phyloP scores from a whole-genome alignment of 1,139 yeast genomes.

The Kodamaea sp. region DNA sequence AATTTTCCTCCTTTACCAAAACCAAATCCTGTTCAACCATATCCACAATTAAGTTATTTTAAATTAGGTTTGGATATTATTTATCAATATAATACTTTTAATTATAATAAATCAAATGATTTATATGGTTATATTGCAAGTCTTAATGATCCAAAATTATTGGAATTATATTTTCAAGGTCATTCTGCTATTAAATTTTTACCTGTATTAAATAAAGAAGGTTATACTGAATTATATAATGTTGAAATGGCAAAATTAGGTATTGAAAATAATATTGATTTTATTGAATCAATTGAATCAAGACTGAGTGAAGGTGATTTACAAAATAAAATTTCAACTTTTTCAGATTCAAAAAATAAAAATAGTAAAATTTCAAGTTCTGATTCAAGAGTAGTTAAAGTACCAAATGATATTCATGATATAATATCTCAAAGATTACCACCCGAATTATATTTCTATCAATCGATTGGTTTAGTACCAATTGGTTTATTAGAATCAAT shows the following conservation, averaged over 20 bases:
- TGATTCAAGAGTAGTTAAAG: slow-evolving; percentile 21
- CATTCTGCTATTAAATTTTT: slow-evolving; percentile 42
- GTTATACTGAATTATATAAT: slow-evolving; percentile 59
- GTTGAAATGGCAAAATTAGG: slow-evolving; percentile 40
- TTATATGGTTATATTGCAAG: slow-evolving; percentile 36
- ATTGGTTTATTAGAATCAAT: slow-evolving; percentile 65
- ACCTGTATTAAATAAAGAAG: slow-evolving; percentile 70
- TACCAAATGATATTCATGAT: slow-evolving; percentile 80
- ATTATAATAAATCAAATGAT: slow-evolving; percentile 25
- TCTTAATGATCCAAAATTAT: slow-evolving; percentile 36
- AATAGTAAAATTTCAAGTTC: not conserved
- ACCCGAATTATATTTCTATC: slow-evolving; percentile 79
- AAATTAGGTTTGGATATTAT: slow-evolving; percentile 42
- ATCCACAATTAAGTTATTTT: slow-evolving; percentile 42
- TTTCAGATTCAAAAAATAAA: too few relatives aligned
- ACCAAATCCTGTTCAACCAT: slow-evolving; percentile 42
- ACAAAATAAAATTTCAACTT: too few relatives aligned
- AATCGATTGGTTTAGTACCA: slow-evolving; percentile 71
- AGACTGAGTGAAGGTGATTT: too few relatives aligned
- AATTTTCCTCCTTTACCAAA: slow-evolving; percentile 52
- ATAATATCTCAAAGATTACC: slow-evolving; percentile 84
- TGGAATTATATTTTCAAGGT: slow-evolving; percentile 39
- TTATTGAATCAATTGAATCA: slow-evolving; percentile 6
- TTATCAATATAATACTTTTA: slow-evolving; percentile 35
- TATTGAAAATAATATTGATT: slow-evolving; percentile 19